Evolutionary conservation across 139 green algal species (phyloP), one percentile per base, ranked within the genome.

Genomic region (Coelastrella sp.): DNA sequence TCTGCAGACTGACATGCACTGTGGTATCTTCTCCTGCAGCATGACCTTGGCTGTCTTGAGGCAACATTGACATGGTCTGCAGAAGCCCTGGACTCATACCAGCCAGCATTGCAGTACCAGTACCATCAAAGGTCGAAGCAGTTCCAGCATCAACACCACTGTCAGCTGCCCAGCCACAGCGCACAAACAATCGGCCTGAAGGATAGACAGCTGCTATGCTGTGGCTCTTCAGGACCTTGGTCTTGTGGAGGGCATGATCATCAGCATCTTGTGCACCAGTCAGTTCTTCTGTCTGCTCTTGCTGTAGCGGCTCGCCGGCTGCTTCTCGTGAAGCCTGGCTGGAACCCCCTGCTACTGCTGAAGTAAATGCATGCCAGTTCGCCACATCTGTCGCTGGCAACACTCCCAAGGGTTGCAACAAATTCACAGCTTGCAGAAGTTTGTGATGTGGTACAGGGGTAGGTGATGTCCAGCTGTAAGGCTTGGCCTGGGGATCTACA

Each of bases 111-210:
- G 53, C 53, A 27, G 21, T 34, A 9, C 6, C n/a, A n/a, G n/a
- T n/a, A n/a, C n/a, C n/a, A n/a, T n/a, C n/a, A n/a, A n/a, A n/a
- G n/a, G n/a, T 64, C 53, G 85, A 85, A 80, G 27, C 76, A 43
- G 13, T 27, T 51, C 2, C 41, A 32, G 78, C 59, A 60, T 83
- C 43, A 0, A 41, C 23, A 2, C 71, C 68, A 1, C 50, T 32
- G 5, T 92, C 85, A 2, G 79, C 9, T 11, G 92, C 89, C 90
- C 90, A 94, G 62, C 89, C 90, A 69, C 90, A 91, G 21, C 87
- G 85, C n/a, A 90, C 83, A 66, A 89, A 89, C 34, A 94, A 4
- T 8, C 50, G n/a, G 53, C 90, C 90, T 48, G 83, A 53, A 2
- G 87, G 85, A 84, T 91, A 94, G 2, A 94, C 59, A 15, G 67